Conservation (phyloP, 106 monocot genomes). For the Ottelia alismoides region DNA sequence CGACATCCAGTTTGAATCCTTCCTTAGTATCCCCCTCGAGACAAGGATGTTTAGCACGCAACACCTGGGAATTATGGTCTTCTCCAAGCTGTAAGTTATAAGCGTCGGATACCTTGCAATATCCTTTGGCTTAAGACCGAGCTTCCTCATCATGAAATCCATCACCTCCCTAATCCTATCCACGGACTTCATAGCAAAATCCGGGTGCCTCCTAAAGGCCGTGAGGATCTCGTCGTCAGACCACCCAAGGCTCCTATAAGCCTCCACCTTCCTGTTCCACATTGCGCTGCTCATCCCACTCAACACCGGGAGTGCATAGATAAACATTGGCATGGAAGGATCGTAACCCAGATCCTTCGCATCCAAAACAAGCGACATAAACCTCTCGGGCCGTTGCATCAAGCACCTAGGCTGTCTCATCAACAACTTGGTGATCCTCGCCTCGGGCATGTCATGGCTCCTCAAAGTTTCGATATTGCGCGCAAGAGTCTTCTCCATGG, state of each 20-base stretch:
- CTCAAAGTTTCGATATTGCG: slow-evolving; percentile 22
- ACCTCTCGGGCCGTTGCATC: not conserved
- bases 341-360: slow-evolving; percentile 15
- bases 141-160: slow-evolving; percentile 19
- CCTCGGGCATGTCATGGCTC: slow-evolving; percentile 9
- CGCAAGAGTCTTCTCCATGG: slow-evolving; percentile 1
- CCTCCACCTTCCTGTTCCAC: slow-evolving; percentile 28
- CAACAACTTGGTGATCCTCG: slow-evolving; percentile 12
- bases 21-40: slow-evolving; percentile 10
- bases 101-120: slow-evolving; percentile 10
- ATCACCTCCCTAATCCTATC: slow-evolving; percentile 16
- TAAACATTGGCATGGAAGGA: slow-evolving; percentile 15
- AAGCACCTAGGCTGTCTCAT: slow-evolving; percentile 5
- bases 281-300: not conserved
- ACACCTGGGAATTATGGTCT: slow-evolving; percentile 36
- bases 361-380: not conserved
- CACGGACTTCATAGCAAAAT: slow-evolving; percentile 12
- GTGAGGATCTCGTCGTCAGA: slow-evolving; percentile 22
- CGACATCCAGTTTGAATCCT: not conserved
- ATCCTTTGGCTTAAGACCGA: slow-evolving; percentile 5
- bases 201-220: slow-evolving; percentile 28
- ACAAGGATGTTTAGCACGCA: slow-evolving; percentile 15
- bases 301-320: slow-evolving; percentile 9
- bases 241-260: slow-evolving; percentile 35
- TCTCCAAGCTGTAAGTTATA: slow-evolving; percentile 29